Percentiles rank a stretch among this genome's conserved stretches.
phyloP scores from a whole-genome alignment of 208 protist genomes.

The Trypanosoma caninum region DNA sequence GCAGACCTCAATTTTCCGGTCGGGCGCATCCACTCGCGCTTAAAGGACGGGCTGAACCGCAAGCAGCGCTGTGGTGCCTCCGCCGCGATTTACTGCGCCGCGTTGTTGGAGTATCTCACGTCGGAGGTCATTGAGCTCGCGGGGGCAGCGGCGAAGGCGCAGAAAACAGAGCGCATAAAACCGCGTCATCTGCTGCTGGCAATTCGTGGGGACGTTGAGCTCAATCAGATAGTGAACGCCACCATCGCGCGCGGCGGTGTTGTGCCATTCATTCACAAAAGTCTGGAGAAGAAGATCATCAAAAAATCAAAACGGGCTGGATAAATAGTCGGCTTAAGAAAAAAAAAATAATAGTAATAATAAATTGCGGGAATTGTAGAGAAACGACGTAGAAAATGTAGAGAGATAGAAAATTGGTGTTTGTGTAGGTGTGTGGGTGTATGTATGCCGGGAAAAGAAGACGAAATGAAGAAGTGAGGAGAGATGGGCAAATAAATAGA shows the following conservation, averaged over 20 bases:
- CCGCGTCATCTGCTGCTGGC: slow-evolving; percentile 98
- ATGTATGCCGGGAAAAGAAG: not conserved
- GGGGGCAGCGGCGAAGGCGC: slow-evolving; percentile 96
- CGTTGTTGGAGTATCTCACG: slow-evolving; percentile 98
- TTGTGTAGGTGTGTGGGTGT: not conserved
- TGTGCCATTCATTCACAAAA: slow-evolving; percentile 87
- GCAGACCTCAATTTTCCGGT: slow-evolving; percentile 96
- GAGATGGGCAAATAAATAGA: not conserved
- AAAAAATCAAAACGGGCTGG: slow-evolving; percentile 85
- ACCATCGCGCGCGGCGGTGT: slow-evolving; percentile 89
- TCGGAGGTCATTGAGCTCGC: slow-evolving; percentile 99
- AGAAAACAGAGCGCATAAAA: slow-evolving; percentile 98
- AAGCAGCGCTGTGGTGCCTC: slow-evolving; percentile 96
- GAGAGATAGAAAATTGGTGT: not conserved
- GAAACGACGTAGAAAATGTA: not conserved
- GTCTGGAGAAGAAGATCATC: slow-evolving; percentile 89
- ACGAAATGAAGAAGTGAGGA: not conserved
- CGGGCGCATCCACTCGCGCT: slow-evolving; percentile 97
- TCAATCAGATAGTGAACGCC: slow-evolving; percentile 97
- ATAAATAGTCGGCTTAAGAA: slow-evolving; percentile 16
- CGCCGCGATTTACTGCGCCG: slow-evolving; percentile 98
- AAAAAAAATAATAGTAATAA: not conserved
- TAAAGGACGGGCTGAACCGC: slow-evolving; percentile 95
- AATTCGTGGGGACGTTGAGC: slow-evolving; percentile 98
- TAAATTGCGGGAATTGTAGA: not conserved